Evolutionary conservation across 352 stramenopile genomes (phyloP), one percentile per base, ranked within the genome.

Genomic region (Phytophthora ohioensis): DNA sequence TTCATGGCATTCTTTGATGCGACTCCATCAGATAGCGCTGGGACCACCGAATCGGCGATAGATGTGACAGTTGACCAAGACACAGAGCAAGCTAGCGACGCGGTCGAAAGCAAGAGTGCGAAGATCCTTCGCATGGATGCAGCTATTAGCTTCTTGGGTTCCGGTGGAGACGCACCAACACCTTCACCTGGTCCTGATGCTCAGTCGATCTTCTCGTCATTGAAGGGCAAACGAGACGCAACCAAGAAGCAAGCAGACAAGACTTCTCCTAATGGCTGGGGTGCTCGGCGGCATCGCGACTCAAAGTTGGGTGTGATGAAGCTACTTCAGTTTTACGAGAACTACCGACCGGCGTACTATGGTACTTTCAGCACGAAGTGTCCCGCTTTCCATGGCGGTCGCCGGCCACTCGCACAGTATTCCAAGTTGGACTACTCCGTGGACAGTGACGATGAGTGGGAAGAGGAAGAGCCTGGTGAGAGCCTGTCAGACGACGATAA

Each of bases 401-500:
- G 89, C 15, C 80, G 87, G 9, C 89, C 89, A 21, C 69, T 94
- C 27, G 81, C 86, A 3, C 78, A 82, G n/a, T 86, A 77, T 65
- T 17, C 63, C 1, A 82, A 87, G 47, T 84, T 95, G 15, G 89
- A 96, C 45, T 96, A 96, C 52, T 60, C 75, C 0, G 78, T 97
- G 3, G 88, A 97, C 32, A 97, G 88, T 53, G 90, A 97, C 42
- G 88, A 95, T 56, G 90, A 96, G 58, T 96, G 90, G 90, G 90
- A 96, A 63, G 90, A 96, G 63, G 90, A 96, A 53, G 90, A 96
- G 42, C 85, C 88, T 13, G 90, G 90, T 13, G 90, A 96, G 74
- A 93, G 84, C 67, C 62, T 96, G 11, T 95, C 88, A 6, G 84
- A 81, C 30, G 87, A 78, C 15, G 85, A 93, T 27, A 90, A 77